A percentile compares a stretch with the other conserved stretches of the same genome.
Conservation (phyloP, 352 stramenopile genomes). For the Globisporangium spinosum region DNA sequence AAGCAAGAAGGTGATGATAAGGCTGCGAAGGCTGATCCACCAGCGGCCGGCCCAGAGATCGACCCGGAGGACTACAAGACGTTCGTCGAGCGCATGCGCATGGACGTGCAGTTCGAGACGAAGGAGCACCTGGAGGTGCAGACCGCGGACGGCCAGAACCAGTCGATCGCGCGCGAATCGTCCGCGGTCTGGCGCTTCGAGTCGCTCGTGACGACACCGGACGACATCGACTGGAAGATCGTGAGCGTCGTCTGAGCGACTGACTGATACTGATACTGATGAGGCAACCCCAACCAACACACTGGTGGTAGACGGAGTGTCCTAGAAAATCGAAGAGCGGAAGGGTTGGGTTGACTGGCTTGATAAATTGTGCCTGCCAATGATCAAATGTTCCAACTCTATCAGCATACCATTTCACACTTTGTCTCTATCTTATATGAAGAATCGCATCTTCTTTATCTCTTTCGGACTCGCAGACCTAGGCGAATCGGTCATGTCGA, state of each 20-base stretch:
- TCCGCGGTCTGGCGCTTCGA: conserved; percentile 47
- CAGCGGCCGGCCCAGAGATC: conserved; percentile 16
- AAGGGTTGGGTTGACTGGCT: no score
- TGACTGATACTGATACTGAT: no score
- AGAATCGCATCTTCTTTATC: neutral
- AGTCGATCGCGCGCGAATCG: conserved; percentile 30
- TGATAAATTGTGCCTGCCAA: no score
- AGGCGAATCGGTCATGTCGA: conserved; percentile 1
- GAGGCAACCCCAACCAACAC: no score
- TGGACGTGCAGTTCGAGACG: conserved; percentile 38
- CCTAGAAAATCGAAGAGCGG: no score
- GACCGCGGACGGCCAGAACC: conserved; percentile 23
- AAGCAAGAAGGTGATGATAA: conserved; percentile 12
- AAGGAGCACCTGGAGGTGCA: conserved; percentile 42
- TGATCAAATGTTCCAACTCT: no score
- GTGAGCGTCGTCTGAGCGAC: conserved; percentile 21
- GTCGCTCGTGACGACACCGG: conserved; percentile 47
- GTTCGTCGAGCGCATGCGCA: conserved; percentile 36
- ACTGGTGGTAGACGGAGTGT: no score
- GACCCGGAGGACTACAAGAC: conserved; percentile 25
- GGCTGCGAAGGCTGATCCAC: conserved; percentile 8
- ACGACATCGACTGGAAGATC: conserved; percentile 68
- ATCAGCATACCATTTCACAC: no score
- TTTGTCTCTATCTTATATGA: no score
- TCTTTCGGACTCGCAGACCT: neutral